Conservation (phyloP, 371 early-diverging fungal species). For the Mucor piriformis region DNA sequence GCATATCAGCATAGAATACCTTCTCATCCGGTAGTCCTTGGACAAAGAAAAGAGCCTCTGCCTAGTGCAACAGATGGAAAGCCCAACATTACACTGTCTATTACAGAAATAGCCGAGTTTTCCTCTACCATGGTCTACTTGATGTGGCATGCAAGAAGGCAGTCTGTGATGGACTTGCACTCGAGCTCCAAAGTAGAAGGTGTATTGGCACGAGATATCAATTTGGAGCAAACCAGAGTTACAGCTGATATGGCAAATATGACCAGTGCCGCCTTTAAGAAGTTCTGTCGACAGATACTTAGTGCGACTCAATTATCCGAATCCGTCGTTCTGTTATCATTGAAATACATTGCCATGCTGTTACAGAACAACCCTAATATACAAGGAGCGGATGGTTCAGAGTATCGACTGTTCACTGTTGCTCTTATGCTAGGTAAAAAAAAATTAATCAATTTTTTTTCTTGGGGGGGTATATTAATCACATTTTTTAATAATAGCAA, state of each 20-base stretch:
- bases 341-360: constrained; percentile 67
- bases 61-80: constrained; percentile 37
- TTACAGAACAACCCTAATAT: constrained; percentile 60
- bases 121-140: constrained; percentile 65
- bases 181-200: constrained; percentile 20
- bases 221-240: constrained; percentile 23
- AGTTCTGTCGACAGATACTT: constrained; percentile 58
- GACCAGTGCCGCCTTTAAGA: constrained; percentile 54
- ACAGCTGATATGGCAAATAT: constrained; percentile 40
- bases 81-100: constrained; percentile 26
- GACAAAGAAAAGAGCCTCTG: constrained; percentile 24
- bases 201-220: neutral
- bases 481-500: constrained; percentile 37
- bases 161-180: constrained; percentile 41
- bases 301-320: constrained; percentile 66
- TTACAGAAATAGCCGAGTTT: constrained; percentile 58
- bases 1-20: constrained; percentile 2
- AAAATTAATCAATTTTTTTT: too few relatives aligned
- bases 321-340: constrained; percentile 58
- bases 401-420: constrained; percentile 77
- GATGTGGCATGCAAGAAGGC: constrained; percentile 61
- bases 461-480: neutral
- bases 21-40: constrained; percentile 1
- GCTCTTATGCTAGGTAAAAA: constrained; percentile 67
- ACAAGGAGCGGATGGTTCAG: constrained; percentile 72